A percentile compares a stretch with the other conserved stretches of the same genome.
Evolutionary conservation across 2,329 filamentous ascomycete genomes (phyloP).

Genomic region (Aureobasidium subglaciale): DNA sequence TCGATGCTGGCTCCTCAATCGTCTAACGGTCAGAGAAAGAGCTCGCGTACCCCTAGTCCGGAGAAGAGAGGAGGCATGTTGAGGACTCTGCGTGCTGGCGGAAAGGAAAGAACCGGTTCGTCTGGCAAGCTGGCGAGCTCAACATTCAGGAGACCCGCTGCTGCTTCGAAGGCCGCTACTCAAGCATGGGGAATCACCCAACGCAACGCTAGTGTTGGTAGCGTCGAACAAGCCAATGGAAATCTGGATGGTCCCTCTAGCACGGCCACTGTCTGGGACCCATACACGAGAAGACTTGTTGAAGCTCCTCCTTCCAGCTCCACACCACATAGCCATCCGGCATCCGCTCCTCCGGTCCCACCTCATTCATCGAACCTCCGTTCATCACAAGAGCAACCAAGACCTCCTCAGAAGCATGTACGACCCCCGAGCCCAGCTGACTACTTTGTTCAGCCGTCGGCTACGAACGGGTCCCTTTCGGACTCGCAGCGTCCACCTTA

Average conservation of each 20-base stretch:
- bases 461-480: conserved; percentile 9
- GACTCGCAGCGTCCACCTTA: conserved; percentile 22
- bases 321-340: not conserved
- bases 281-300: conserved; percentile 28
- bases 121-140: conserved; percentile 39
- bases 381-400: not conserved
- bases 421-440: conserved; percentile 21
- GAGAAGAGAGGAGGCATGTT: conserved; percentile 55
- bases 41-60: conserved; percentile 53
- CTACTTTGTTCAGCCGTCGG: conserved; percentile 1
- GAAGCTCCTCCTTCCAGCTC: conserved; percentile 14
- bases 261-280: conserved; percentile 25
- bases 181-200: conserved; percentile 49
- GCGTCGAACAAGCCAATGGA: conserved; percentile 16
- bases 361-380: not conserved
- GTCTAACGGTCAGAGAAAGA: conserved; percentile 32
- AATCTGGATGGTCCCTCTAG: conserved; percentile 10
- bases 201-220: conserved; percentile 20
- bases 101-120: conserved; percentile 50
- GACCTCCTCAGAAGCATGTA: conserved; percentile 15
- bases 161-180: conserved; percentile 56
- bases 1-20: conserved; percentile 30
- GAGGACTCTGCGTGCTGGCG: conserved; percentile 44
- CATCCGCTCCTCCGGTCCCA: conserved; percentile 9
- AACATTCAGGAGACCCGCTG: conserved; percentile 42